Evolutionary conservation across 495 filamentous ascomycete species (phyloP).

Genomic region (Parathielavia appendiculata): DNA sequence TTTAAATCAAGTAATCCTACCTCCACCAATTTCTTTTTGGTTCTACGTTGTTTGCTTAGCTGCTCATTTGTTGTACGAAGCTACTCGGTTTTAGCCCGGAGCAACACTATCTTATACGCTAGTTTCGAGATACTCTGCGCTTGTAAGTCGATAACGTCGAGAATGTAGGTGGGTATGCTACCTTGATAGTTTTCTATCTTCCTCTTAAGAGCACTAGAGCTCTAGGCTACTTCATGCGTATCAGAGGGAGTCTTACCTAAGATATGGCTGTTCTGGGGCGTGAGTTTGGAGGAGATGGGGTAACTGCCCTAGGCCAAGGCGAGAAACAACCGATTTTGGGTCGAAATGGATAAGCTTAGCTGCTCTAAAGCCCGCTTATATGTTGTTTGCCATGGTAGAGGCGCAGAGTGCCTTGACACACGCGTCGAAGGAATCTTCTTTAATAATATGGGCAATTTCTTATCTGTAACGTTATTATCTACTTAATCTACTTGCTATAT

Average conservation of each 20-base stretch:
- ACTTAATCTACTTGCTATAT: too few species aligned
- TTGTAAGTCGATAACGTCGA: too few species aligned
- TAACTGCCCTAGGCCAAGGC: constrained; percentile 5
- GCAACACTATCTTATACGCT: constrained; percentile 6
- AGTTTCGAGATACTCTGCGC: constrained; percentile 10
- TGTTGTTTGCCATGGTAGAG: constrained; percentile 2
- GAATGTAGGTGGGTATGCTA: too few species aligned
- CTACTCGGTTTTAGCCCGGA: constrained; percentile 3
- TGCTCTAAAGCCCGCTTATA: constrained; percentile 11
- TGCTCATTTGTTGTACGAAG: constrained; percentile 2
- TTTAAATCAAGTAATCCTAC: constrained; percentile 12
- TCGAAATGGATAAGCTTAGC: constrained; percentile 16
- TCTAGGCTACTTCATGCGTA: too few species aligned
- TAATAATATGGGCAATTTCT: constrained; percentile 15
- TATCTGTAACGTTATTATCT: too few species aligned
- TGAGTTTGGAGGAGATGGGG: constrained; percentile 10
- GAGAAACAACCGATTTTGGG: constrained; percentile 15
- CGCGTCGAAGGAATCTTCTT: constrained; percentile 15
- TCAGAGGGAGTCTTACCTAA: constrained; percentile 12
- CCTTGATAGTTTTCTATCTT: constrained; percentile 7
- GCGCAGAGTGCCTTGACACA: constrained; percentile 7
- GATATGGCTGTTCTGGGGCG: background rate
- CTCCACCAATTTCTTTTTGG: constrained; percentile 3
- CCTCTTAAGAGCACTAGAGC: too few species aligned
- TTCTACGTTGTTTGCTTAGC: constrained; percentile 14